Conservation (phyloP, 2,329 filamentous ascomycete genomes). For the Shiraia bambusicola region DNA sequence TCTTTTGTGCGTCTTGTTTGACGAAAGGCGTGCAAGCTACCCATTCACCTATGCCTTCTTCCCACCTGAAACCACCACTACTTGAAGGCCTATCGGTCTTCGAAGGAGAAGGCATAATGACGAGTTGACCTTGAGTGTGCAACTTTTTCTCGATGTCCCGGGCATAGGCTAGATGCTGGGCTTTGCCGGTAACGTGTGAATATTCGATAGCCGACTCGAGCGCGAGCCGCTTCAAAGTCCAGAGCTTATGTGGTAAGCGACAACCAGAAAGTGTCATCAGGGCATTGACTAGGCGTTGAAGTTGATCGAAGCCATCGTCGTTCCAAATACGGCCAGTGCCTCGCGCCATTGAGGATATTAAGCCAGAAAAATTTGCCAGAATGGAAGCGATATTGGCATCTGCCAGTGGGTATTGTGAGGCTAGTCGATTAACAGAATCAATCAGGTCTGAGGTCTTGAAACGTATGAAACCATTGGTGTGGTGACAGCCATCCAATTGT, state of each 20-base stretch:
- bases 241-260: constrained; percentile 33
- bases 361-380: constrained; percentile 27
- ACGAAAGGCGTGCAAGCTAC: constrained; percentile 45
- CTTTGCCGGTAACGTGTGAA: constrained; percentile 31
- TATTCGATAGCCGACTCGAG: constrained; percentile 43
- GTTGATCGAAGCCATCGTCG: constrained; percentile 38
- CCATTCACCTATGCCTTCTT: constrained; percentile 51
- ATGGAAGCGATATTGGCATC: constrained; percentile 23
- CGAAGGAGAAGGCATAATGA: constrained; percentile 29
- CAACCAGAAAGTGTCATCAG: constrained; percentile 27
- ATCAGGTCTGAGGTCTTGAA: constrained; percentile 14
- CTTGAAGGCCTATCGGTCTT: constrained; percentile 30
- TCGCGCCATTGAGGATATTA: constrained; percentile 37
- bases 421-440: constrained; percentile 22
- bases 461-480: constrained; percentile 1
- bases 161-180: constrained; percentile 32
- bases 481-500: constrained; percentile 20
- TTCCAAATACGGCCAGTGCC: constrained; percentile 40
- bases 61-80: constrained; percentile 44
- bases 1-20: constrained; percentile 19
- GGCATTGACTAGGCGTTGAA: constrained; percentile 32
- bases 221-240: constrained; percentile 41
- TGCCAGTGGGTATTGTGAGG: constrained; percentile 23
- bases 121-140: constrained; percentile 27
- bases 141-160: constrained; percentile 37